These are phyloP conservation scores for Euptelea pleiosperma DNA, from an alignment of 164 flowering plant species.

Conservation along the genomic window DNA sequence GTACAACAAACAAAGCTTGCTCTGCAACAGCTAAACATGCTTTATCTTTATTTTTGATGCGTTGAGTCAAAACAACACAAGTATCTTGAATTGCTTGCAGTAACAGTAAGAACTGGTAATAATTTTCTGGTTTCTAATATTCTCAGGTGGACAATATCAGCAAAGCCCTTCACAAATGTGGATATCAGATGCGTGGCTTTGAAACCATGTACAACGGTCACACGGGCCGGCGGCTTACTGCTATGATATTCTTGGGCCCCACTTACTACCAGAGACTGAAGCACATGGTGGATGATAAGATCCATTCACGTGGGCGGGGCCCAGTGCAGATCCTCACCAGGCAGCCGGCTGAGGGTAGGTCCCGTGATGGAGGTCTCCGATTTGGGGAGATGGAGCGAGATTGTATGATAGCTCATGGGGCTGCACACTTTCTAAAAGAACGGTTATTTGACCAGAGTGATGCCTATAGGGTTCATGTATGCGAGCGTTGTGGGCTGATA, in stretches of 20 bases:
- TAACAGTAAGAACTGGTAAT: neutral
- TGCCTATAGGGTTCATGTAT: conserved; percentile 90
- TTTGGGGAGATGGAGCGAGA: conserved; percentile 99
- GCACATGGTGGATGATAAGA: conserved; percentile 99
- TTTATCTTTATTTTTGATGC: too few relatives aligned
- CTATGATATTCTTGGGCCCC: conserved; percentile 95
- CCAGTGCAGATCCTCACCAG: conserved; percentile 96
- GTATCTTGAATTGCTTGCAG: too few relatives aligned
- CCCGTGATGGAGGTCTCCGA: conserved; percentile 97
- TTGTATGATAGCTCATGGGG: conserved; percentile 97
- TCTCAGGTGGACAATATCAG: conserved; percentile 87
- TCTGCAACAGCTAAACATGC: too few relatives aligned
- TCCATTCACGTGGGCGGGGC: conserved; percentile 93
- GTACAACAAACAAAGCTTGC: too few relatives aligned
- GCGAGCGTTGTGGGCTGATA: conserved; percentile 85
- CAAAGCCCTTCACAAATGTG: conserved; percentile 93
- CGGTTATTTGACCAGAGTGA: conserved; percentile 92
- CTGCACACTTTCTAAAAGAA: conserved; percentile 84
- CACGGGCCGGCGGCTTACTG: conserved; percentile 70
- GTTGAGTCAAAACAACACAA: too few relatives aligned
- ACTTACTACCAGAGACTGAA: conserved; percentile 93
- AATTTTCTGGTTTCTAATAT: neutral
- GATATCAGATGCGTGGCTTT: conserved; percentile 97
- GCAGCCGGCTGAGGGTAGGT: conserved; percentile 97
- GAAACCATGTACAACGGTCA: conserved; percentile 99